A percentile compares a stretch with the other conserved stretches of the same genome.
Conservation (phyloP, 1,284 basidiomycete genomes). For the Naganishia sp. region DNA sequence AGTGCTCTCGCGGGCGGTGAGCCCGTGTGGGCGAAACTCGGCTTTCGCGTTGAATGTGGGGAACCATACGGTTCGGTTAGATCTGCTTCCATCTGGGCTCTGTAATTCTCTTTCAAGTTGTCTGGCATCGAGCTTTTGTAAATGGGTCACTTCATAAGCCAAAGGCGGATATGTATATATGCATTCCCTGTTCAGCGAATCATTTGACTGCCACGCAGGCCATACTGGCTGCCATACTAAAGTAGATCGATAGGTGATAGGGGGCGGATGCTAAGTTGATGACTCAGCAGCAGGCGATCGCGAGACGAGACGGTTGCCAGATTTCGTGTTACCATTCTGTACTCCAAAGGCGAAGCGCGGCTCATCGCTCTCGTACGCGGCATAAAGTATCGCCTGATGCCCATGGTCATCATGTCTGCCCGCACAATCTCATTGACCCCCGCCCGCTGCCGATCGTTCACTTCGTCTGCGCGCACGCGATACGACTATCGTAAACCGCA, state of each 20-base stretch:
- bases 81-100: background rate
- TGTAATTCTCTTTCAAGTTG: no score
- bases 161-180: slow-evolving; percentile 8
- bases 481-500: slow-evolving; percentile 27
- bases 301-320: background rate
- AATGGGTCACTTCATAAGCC: background rate
- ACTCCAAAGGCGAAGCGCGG: no score
- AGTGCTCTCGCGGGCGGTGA: background rate
- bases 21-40: background rate
- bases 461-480: background rate
- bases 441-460: slow-evolving; percentile 2
- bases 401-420: no score
- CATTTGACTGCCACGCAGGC: no score
- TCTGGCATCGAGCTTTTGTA: background rate
- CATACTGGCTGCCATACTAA: no score
- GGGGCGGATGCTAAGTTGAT: background rate
- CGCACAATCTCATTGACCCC: background rate
- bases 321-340: no score
- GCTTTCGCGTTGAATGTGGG: background rate
- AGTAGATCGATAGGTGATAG: no score
- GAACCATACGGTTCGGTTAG: background rate
- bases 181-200: background rate
- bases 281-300: background rate
- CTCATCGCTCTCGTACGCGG: no score
- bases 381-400: no score